Conservation (phyloP, 345 rosid genomes). For the Alliaria petiolata region DNA sequence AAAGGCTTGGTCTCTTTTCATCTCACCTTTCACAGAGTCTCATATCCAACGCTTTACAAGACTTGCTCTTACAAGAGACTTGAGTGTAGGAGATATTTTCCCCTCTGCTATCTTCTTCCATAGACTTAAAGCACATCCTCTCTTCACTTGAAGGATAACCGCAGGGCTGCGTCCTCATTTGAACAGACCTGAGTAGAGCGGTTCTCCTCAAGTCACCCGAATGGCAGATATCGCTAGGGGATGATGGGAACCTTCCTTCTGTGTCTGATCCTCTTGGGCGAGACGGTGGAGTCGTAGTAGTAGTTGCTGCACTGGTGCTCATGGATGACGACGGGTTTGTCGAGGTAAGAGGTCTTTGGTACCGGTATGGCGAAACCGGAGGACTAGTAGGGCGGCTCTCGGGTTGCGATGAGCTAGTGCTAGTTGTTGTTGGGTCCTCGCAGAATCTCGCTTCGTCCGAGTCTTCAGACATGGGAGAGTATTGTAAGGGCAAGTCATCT, state of each 20-base stretch:
- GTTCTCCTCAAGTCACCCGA: conserved; percentile 89
- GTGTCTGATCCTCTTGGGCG: conserved; percentile 87
- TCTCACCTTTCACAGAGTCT: conserved; percentile 38
- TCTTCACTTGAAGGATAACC: conserved; percentile 54
- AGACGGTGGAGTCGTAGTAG: conserved; percentile 39
- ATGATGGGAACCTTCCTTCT: conserved; percentile 89
- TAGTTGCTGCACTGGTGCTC: neutral
- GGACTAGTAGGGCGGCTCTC: no score
- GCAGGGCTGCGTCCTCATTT: conserved; percentile 85
- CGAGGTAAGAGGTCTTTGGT: no score
- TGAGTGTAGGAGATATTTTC: conserved; percentile 50
- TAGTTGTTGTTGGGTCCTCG: no score
- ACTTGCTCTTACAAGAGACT: conserved; percentile 45
- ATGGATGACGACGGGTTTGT: no score
- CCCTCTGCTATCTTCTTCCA: conserved; percentile 54
- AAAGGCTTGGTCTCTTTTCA: neutral
- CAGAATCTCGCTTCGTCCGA: no score
- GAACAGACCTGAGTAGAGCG: conserved; percentile 89
- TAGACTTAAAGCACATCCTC: conserved; percentile 56
- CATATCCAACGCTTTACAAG: conserved; percentile 44
- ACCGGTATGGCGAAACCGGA: no score
- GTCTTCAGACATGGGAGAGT: no score
- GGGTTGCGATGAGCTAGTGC: no score
- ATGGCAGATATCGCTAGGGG: conserved; percentile 97
- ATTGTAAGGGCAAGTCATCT: no score